Conservation (phyloP, 371 early-diverging fungal genomes). For the Conidiobolus incongruus region DNA sequence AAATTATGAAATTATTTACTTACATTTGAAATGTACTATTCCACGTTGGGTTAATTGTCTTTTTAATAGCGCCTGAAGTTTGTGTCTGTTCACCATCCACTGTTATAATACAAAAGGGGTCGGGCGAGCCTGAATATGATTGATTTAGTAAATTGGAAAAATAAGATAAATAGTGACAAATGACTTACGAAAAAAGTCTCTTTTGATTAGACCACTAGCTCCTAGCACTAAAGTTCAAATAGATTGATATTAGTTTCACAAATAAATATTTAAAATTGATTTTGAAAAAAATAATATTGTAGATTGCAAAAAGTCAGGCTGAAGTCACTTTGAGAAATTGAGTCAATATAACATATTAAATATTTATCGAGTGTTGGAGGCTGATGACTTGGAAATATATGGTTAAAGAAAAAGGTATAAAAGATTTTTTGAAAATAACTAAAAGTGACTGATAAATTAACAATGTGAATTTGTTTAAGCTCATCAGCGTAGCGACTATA, state of each 20-base stretch:
- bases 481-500: no score
- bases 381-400: no score
- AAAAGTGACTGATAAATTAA: no score
- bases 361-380: no score
- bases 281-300: no score
- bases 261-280: no score
- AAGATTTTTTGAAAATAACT: no score
- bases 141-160: neutral
- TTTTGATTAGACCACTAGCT: conserved; percentile 74
- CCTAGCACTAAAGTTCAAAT: conserved; percentile 41
- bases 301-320: no score
- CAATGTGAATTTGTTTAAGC: no score
- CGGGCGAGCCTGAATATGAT: conserved; percentile 26
- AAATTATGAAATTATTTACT: conserved; percentile 5
- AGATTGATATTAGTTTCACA: neutral
- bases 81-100: conserved; percentile 70
- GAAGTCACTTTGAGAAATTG: no score
- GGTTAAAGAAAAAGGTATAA: no score
- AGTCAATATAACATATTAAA: no score
- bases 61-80: conserved; percentile 48
- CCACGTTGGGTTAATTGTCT: conserved; percentile 62
- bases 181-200: conserved; percentile 69
- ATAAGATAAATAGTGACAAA: neutral
- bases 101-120: conserved; percentile 80
- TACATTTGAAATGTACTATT: conserved; percentile 50